Conservation (phyloP, 257 asterid species). For the Petunia secreta region DNA sequence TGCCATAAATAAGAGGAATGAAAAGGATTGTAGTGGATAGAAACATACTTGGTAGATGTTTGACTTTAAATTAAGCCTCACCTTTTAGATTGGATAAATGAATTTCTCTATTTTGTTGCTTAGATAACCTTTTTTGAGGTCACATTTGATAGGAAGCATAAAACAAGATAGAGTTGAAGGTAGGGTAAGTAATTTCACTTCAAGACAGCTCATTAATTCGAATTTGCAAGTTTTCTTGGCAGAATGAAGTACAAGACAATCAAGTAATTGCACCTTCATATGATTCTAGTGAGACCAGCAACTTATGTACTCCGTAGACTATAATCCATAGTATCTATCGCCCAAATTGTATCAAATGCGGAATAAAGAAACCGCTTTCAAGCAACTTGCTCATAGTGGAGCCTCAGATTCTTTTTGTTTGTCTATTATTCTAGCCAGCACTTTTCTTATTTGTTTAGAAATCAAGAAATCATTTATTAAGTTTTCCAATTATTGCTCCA, state of each 20-base stretch:
- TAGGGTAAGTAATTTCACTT: neutral
- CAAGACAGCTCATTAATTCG: neutral
- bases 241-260: neutral
- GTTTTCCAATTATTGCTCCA: too few relatives aligned
- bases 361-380: too few relatives aligned
- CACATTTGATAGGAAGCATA: conserved; percentile 4
- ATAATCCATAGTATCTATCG: too few relatives aligned
- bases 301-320: too few relatives aligned
- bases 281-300: neutral
- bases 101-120: neutral
- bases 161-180: neutral
- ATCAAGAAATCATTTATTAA: too few relatives aligned
- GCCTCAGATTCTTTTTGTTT: too few relatives aligned
- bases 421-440: too few relatives aligned
- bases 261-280: neutral
- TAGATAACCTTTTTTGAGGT: neutral
- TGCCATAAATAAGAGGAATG: neutral
- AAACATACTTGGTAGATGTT: neutral
- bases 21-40: neutral
- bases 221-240: neutral
- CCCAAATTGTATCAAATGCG: too few relatives aligned
- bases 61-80: neutral
- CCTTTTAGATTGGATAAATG: neutral
- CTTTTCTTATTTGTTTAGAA: too few relatives aligned
- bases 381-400: too few relatives aligned